Conservation (phyloP, 2,329 filamentous ascomycete genomes). For the Fusarium sp. region DNA sequence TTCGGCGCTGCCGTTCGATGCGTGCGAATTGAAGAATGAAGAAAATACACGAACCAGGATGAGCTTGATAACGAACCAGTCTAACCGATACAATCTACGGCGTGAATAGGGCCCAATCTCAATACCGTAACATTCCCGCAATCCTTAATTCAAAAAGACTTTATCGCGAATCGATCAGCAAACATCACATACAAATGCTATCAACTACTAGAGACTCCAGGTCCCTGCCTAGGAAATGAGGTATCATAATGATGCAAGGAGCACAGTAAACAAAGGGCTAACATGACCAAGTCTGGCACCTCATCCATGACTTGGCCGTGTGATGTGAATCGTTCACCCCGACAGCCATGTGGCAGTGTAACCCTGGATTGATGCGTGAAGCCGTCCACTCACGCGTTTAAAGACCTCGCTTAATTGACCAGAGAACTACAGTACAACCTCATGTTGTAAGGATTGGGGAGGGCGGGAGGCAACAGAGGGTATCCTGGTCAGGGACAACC, state of each 20-base stretch:
- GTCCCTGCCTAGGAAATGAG: not conserved
- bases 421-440: not conserved
- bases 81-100: not conserved
- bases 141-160: not conserved
- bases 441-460: not conserved
- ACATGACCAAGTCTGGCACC: not conserved
- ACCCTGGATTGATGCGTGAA: not conserved
- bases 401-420: constrained; percentile 4
- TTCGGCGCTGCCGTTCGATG: constrained; percentile 10
- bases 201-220: not conserved
- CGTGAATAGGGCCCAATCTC: not conserved
- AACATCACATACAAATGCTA: not conserved
- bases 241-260: not conserved
- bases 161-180: not conserved
- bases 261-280: not conserved
- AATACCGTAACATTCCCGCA: not conserved
- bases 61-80: not conserved
- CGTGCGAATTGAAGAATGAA: not conserved
- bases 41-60: not conserved
- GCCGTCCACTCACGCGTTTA: not conserved
- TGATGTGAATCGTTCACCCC: constrained; percentile 2
- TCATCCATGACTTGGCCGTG: not conserved
- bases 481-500: constrained; percentile 2
- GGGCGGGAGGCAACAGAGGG: constrained; percentile 1
- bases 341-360: constrained; percentile 10